Base-by-base conservation (phyloP, 305 asterid species). In the Fraxinus albicans region DNA sequence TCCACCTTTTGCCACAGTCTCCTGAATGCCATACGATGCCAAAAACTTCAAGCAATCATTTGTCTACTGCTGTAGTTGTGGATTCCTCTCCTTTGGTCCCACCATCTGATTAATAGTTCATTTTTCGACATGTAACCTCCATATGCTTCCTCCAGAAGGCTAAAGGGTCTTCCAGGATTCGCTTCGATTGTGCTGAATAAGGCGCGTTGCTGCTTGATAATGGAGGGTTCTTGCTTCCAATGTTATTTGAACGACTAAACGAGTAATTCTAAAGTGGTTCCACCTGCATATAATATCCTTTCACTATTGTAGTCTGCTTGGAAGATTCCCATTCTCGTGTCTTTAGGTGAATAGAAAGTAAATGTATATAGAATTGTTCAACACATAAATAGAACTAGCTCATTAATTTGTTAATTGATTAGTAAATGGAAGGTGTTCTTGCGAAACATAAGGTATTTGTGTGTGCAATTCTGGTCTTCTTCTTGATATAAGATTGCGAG, bases 21-120 rank as follows among this genome's bases (percentile, higher is more conserved):
- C 95, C 97, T 3, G 93, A 90, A 79, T 79, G 83, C n/a, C 65
- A 73, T 13, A 79, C 78, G 82, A 86, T 87, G 85, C 88, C 88
- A n/a, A 89, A 80, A 79, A 42, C 81, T 80, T 29, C 84, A 72
- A 79, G 31, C 86, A 67, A 42, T 55, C 82, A 60, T 77, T 40
- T 79, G 34, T 65, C 81, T 44, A 38, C 81, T 72, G 77, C 83
- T 67, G 80, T 50, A 38, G 78, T 72, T 4, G 60, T 33, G 1
- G 65, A 84, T 77, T 79, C 85, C 33, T 42, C 84, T 77, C 78
- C 75, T 34, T 74, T 69, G 38, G 83, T 35, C 69, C 84, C 86
- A 19, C 44, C 81, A 72, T n/a, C 83, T 35, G 81, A 81, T 74
- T 82, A 84, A 60, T 36, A 34, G 21, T 36, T 79, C 34, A 2